Evolutionary conservation across 2,329 filamentous ascomycete species (phyloP).

Genomic region (Fusarium papillatum): DNA sequence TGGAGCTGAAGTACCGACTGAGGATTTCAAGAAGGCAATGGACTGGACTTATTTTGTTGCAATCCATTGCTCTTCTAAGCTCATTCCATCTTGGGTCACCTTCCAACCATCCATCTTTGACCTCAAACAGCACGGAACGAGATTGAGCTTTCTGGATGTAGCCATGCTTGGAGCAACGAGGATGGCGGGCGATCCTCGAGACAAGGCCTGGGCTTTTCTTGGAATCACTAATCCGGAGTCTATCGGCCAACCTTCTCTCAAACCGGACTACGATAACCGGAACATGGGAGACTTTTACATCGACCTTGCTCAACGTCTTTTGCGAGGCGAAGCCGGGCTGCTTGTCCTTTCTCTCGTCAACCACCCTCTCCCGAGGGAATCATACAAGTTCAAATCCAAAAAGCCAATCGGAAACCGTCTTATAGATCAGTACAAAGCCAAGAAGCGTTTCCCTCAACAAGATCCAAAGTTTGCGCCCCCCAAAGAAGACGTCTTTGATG

Average conservation of each 20-base stretch:
- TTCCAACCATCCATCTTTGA: conserved; percentile 27
- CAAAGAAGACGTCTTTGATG: conserved; percentile 17
- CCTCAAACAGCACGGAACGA: background rate
- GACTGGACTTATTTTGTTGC: conserved; percentile 27
- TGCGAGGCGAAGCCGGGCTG: conserved; percentile 9
- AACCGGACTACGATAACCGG: conserved; percentile 10
- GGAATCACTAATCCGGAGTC: conserved; percentile 2
- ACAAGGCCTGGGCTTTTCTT: conserved; percentile 26
- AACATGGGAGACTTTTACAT: conserved; percentile 25
- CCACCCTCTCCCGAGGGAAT: conserved; percentile 7
- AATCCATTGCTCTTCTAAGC: background rate
- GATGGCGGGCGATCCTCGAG: conserved; percentile 17
- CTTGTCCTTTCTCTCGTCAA: conserved; percentile 7
- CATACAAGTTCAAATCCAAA: conserved; percentile 14
- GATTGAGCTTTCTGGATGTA: conserved; percentile 10
- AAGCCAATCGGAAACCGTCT: conserved; percentile 11
- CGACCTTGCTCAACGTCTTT: conserved; percentile 9
- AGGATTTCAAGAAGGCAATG: conserved; percentile 17
- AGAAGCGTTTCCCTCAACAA: conserved; percentile 5
- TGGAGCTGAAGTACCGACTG: background rate
- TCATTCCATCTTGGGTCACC: conserved; percentile 3
- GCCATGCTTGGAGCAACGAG: conserved; percentile 17
- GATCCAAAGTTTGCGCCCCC: conserved; percentile 1
- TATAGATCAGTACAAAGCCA: conserved; percentile 4
- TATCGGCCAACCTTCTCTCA: background rate